Evolutionary conservation across 805 yeast species (phyloP).

Genomic region (Wickerhamiella nectarea): DNA sequence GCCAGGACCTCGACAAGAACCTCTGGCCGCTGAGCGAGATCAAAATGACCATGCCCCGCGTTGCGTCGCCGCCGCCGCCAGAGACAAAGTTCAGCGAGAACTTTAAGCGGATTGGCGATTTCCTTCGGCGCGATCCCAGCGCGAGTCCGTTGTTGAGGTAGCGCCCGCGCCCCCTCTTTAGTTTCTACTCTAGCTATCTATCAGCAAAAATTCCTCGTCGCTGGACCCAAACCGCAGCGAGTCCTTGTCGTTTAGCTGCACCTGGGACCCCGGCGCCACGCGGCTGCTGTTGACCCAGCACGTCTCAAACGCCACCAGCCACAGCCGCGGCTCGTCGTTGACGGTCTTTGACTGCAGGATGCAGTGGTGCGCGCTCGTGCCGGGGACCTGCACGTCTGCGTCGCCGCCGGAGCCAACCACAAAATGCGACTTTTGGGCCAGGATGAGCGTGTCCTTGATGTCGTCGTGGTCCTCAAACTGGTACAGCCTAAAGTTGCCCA

Average conservation of each 20-base stretch:
- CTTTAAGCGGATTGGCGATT: conserved; percentile 9
- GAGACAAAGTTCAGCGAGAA: conserved; percentile 8
- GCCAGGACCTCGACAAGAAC: conserved; percentile 12
- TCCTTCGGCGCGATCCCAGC: conserved; percentile 8
- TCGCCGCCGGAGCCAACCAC: conserved; percentile 5
- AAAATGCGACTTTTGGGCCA: conserved; percentile 4
- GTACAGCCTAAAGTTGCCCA: conserved; percentile 8
- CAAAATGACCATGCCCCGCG: background rate
- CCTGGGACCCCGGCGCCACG: conserved; percentile 29
- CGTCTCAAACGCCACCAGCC: conserved; percentile 32
- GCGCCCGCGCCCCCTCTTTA: background rate
- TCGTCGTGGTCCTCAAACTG: conserved; percentile 12
- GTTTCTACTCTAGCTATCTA: conserved; percentile 1
- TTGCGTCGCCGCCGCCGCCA: conserved; percentile 2
- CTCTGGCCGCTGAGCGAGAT: conserved; percentile 12
- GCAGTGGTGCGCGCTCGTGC: conserved; percentile 28
- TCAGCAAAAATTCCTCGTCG: conserved; percentile 7
- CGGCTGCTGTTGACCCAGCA: conserved; percentile 30
- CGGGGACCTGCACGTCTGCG: conserved; percentile 3
- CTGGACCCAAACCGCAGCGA: conserved; percentile 26
- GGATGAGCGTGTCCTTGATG: conserved; percentile 8
- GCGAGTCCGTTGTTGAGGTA: conserved; percentile 5
- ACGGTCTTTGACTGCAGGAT: conserved; percentile 28
- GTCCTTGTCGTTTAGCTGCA: conserved; percentile 32
- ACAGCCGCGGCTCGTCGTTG: conserved; percentile 21